Conservation (phyloP, 2,329 filamentous ascomycete genomes). For the Fusarium sp. region DNA sequence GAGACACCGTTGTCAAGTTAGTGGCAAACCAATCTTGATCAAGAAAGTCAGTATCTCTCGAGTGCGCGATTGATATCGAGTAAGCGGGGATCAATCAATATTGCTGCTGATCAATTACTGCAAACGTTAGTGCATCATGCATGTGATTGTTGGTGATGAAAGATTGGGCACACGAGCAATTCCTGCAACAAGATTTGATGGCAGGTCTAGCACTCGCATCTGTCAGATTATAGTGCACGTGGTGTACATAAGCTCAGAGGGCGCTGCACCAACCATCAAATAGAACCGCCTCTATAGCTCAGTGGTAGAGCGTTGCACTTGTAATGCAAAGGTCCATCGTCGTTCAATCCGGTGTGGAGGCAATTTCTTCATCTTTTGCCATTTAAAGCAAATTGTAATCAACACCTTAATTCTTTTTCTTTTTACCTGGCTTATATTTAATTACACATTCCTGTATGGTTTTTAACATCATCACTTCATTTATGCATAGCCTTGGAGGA, state of each 20-base stretch:
- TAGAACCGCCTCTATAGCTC: constrained; percentile 23
- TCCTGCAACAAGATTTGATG: neutral
- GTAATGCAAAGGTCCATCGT: constrained; percentile 32
- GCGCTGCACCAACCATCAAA: neutral
- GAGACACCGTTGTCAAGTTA: neutral
- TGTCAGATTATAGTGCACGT: no score
- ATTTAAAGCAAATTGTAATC: neutral
- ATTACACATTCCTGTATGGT: no score
- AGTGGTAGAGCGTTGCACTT: constrained; percentile 33
- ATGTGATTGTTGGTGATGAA: neutral
- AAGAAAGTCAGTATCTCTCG: neutral
- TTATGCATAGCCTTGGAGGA: neutral
- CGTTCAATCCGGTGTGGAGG: constrained; percentile 32
- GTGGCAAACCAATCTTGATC: neutral
- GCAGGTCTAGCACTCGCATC: no score
- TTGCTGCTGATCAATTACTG: neutral
- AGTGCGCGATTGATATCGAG: neutral
- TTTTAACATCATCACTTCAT: neutral
- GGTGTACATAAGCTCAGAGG: fast-evolving
- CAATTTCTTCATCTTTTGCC: neutral
- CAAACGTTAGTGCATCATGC: neutral
- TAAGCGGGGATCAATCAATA: neutral
- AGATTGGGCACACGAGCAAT: neutral
- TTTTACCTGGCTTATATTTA: no score
- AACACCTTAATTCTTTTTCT: fast-evolving